Base-by-base conservation (phyloP, 257 asterid species). In the Henckelia pumila region DNA sequence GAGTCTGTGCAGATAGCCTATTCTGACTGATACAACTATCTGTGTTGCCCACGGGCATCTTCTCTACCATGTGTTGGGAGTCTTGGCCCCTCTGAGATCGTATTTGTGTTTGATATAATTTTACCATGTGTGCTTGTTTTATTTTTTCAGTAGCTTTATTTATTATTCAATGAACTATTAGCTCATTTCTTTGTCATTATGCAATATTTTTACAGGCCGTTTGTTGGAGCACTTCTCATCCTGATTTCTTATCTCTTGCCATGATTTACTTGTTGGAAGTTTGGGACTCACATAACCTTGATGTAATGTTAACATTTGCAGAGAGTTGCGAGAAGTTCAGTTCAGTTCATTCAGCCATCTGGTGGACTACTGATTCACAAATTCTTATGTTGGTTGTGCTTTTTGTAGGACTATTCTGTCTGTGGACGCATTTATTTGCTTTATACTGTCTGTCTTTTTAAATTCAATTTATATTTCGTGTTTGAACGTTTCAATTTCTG, bases 241-340 rank as follows among this genome's bases (percentile, higher is more conserved):
- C 89, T 86, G 89, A 89, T 92, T 81, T 89, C 79, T 86, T 72
- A 78, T 85, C 86, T 85, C 84, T 87, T 87, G 88, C 95, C 89
- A 84, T 89, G 87, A 84, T 84, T 89, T 80, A 75, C 84, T 86
- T 88, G 89, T 86, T 92, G 86, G 96, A 92, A 83, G 96, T 88
- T 88, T 89, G 89, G 92, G 95, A 92, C 97, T 92, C 97, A 89
- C 94, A 76, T 92, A 91, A 91, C 92, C 92, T 88, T 86, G 89
- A 75, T 85, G 95, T 87, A 85, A 86, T 92, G 87, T 91, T 91
- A 68, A 79, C 92, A 84, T 87, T 85, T 89, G 95, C 96, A 92
- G 98, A 85, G 87, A 82, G 89, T 77, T 75, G 71, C 47, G 78
- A 72, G 37, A 55, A 69, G 77, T 76, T 68, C 81, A 64, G 77